phyloP scores from a whole-genome alignment of 306 rosid genomes.

The Phaseolus lunatus region DNA sequence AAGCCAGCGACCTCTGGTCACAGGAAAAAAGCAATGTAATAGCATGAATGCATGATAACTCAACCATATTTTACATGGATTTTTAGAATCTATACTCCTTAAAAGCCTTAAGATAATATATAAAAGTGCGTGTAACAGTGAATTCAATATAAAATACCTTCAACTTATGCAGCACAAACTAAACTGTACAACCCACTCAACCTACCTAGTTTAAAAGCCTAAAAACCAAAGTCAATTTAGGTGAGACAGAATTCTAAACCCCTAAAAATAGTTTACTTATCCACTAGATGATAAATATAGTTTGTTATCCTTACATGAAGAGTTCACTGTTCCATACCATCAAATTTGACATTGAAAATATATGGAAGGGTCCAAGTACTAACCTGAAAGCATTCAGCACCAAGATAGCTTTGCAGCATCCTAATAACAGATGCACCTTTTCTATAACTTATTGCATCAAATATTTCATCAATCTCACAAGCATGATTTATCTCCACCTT shows the following conservation, averaged over 20 bases:
- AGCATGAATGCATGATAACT: conserved; percentile 17
- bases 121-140: conserved; percentile 9
- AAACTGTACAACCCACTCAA: conserved; percentile 3
- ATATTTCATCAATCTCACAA: conserved; percentile 86
- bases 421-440: conserved; percentile 96
- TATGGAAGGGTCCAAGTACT: conserved; percentile 41
- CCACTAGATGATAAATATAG: neutral
- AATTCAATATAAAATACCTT: neutral
- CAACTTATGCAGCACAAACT: neutral
- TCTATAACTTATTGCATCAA: conserved; percentile 88
- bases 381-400: conserved; percentile 92
- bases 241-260: conserved; percentile 24
- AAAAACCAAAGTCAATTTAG: conserved; percentile 5
- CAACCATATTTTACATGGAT: too few species aligned
- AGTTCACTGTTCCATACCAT: conserved; percentile 25
- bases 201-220: conserved; percentile 8
- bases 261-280: neutral
- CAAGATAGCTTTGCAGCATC: conserved; percentile 97
- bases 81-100: neutral
- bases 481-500: conserved; percentile 97
- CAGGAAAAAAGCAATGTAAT: conserved; percentile 42
- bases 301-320: conserved; percentile 15
- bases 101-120: conserved; percentile 13
- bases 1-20: conserved; percentile 86
- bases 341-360: conserved; percentile 31